Base-by-base conservation (phyloP, 2,329 filamentous ascomycete species). In the Microcyclosporella mali region DNA sequence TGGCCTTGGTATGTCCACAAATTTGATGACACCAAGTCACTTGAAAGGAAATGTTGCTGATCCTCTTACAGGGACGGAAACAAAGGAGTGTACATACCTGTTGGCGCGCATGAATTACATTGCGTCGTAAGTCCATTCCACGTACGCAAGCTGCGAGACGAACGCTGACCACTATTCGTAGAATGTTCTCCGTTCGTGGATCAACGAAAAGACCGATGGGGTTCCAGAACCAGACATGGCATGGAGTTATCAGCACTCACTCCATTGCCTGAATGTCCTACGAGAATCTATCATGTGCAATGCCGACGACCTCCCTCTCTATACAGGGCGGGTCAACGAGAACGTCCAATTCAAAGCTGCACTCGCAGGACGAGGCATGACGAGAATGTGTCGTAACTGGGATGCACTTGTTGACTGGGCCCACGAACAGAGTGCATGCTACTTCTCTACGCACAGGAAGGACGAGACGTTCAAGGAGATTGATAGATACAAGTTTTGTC, bases 51-150 rank as follows among this genome's bases (percentile, higher is more conserved):
- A n/a, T n/a, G n/a, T n/a, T n/a, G n/a, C n/a, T n/a, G n/a, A n/a
- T n/a, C n/a, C n/a, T n/a, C n/a, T n/a, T n/a, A n/a, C n/a, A n/a
- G n/a, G n/a, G n/a, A n/a, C n/a, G n/a, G n/a, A n/a, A n/a, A n/a
- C n/a, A 41, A 41, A 19, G 39, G 39, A 3, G 39, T 34, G 4
- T 33, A 33, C 14, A 11, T 16, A 7, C 21, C 30, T 28, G 31
- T 18, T 27, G 21, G 21, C n/a, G 27, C 29, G 21, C 29, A 41
- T 18, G 19, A 35, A 11, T 18, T 37, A 7, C 39, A 41, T 19
- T 35, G 33, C 33, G 17, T 19, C 12, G 33, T 35, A 35, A 6
- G 21, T 25, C 21, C n/a, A n/a, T n/a, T n/a, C n/a, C n/a, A n/a
- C n/a, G n/a, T n/a, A n/a, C n/a, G n/a, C n/a, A n/a, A n/a, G n/a